Evolutionary conservation across 2,329 filamentous ascomycete genomes (phyloP), one percentile per base, ranked within the genome.

Genomic region (Hymenoscyphus scutula): DNA sequence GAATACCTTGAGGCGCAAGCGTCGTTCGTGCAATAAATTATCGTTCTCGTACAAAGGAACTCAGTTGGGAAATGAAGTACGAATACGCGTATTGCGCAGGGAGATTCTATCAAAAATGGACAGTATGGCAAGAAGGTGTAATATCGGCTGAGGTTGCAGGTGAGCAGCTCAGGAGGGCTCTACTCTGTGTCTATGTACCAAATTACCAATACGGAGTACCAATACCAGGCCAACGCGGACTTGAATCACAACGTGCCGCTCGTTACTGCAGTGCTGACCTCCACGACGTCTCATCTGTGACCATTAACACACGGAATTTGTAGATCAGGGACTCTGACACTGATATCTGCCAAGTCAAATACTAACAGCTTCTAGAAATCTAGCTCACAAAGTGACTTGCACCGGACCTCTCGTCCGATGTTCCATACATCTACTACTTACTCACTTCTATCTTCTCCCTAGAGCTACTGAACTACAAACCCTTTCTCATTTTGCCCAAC

Each of bases 301-400:
- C n/a, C 32, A 45, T 45, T 19, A 45, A 45, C 38, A 19, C 38
- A 13, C 32, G 11, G 11, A 13, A 34, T 34, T 10, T 48, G 41
- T 48, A 48, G n/a, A 48, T 48, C 41, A 25, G 41, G 41, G 41
- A 48, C 41, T n/a, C n/a, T n/a, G n/a, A n/a, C n/a, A n/a, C n/a
- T n/a, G n/a, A n/a, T n/a, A n/a, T n/a, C n/a, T n/a, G 23, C 7
- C n/a, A 6, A 8, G 19, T 19, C 17, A 7, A 11, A 19, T 48
- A 2, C 41, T 48, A 4, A 10, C 1, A 10, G 5, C 38, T 48
- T 48, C n/a, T 8, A 23, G n/a, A 25, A 23, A 3, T 48, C 41
- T 19, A 48, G 19, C 8, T 10, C 17, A 17, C 17, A 19, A 41
- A 41, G 17, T 48, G n/a, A 48, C 41, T 25, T 19, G 41, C 19